Evolutionary conservation across 495 filamentous ascomycete genomes (phyloP), one percentile per base, ranked within the genome.

Genomic region (Bacidia rubella): DNA sequence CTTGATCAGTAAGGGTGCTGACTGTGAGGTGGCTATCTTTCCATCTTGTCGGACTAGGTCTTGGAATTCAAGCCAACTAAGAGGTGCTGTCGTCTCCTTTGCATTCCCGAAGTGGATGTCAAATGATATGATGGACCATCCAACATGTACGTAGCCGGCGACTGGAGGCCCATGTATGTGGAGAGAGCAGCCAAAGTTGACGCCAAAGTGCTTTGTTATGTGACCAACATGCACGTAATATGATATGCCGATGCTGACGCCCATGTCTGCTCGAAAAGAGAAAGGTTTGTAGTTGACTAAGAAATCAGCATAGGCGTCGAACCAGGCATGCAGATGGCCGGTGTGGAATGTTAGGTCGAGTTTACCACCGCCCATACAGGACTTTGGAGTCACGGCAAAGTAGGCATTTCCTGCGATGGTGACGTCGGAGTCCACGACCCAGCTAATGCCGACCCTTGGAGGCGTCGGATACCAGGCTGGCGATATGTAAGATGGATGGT

Each of bases 201-300:
- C 57, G 2, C 41, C 57, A 49, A 74, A 66, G 22, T 59, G 44
- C 50, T 66, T 62, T 40, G 50, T 57, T 23, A 62, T 50, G 55
- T 74, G 54, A 56, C 56, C 57, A 7, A 72, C 22, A 43, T 73
- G 65, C 10, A 74, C 35, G 1, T 49, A 65, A 53, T 56, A 72
- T 0, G 51, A 29, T 20, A 73, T 65, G 3, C 70, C 69, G 12
- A 77, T 65, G 32, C 41, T 51, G 12, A 76, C 46, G 3, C 66
- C 64, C 9, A 42, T 62, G 2, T 69, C 65, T 9, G 58, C 69
- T 1, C 48, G 55, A 62, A 70, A 76, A 53, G 60, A 47, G 63
- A 79, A 74, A 0, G 75, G 75, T 22, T 68, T 52, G 57, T 62
- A 78, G 46, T 76, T 72, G 60, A 79, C 69, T 2, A 78, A 57